phyloP scores from a whole-genome alignment of 306 rosid genomes.

The Luffa aegyptiaca region DNA sequence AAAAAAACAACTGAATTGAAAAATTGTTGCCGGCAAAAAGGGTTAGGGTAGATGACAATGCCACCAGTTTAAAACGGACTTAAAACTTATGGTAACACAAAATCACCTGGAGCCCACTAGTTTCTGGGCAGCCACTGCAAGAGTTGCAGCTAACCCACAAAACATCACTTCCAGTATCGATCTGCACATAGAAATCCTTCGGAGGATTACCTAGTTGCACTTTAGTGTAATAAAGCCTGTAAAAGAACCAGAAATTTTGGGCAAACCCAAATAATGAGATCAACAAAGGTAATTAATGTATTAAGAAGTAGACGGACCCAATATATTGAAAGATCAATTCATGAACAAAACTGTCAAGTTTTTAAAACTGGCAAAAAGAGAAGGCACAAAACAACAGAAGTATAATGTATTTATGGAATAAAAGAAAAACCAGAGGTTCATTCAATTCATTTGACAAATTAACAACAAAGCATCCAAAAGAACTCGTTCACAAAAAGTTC shows the following conservation, averaged over 20 bases:
- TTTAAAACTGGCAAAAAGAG: background rate
- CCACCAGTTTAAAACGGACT: background rate
- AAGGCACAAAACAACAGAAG: background rate
- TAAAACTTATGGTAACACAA: background rate
- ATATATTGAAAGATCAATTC: background rate
- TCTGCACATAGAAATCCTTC: conserved; percentile 74
- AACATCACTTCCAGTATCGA: conserved; percentile 98
- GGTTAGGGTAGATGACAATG: background rate
- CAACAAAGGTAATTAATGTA: background rate
- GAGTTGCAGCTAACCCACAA: conserved; percentile 80
- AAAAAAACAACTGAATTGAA: background rate
- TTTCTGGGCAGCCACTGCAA: conserved; percentile 84
- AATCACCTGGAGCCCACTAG: conserved; percentile 73
- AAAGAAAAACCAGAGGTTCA: background rate
- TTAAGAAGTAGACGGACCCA: background rate
- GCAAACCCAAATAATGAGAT: background rate
- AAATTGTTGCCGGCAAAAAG: background rate
- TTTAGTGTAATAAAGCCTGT: conserved; percentile 75
- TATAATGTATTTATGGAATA: background rate
- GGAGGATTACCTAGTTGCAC: conserved; percentile 91
- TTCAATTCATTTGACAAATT: background rate
- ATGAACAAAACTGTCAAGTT: background rate
- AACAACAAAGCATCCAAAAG: background rate
- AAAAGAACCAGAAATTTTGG: conserved; percentile 13
- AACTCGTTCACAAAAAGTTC: background rate